These are phyloP conservation scores for Cercospora zeae-maydis DNA, from an alignment of 2,329 filamentous ascomycete species.

Conservation along the genomic window DNA sequence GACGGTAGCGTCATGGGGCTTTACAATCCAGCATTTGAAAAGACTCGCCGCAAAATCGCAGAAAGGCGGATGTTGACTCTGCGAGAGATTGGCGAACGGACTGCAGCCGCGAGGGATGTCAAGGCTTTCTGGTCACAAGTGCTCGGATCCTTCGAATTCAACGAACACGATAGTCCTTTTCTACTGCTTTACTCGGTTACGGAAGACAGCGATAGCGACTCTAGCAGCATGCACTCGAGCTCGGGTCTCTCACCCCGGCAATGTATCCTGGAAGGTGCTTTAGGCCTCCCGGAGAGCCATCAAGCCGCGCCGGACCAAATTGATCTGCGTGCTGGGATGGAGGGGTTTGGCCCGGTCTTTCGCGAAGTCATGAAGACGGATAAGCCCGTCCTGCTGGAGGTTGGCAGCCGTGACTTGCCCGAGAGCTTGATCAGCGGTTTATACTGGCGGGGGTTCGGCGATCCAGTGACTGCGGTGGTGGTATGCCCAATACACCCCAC, in stretches of 20 bases:
- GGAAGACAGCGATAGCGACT: constrained; percentile 68
- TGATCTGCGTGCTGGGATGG: constrained; percentile 65
- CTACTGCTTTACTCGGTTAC: constrained; percentile 71
- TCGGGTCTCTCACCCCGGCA: constrained; percentile 60
- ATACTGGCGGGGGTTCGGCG: constrained; percentile 66
- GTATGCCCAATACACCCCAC: constrained; percentile 77
- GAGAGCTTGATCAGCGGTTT: constrained; percentile 62
- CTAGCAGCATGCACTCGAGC: constrained; percentile 67
- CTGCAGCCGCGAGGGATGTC: constrained; percentile 67
- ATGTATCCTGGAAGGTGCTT: constrained; percentile 66
- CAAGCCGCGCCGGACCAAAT: constrained; percentile 57
- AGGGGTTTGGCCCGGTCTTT: constrained; percentile 74
- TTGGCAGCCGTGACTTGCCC: constrained; percentile 64
- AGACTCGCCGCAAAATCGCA: constrained; percentile 72
- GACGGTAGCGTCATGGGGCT: constrained; percentile 70
- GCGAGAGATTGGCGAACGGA: constrained; percentile 72
- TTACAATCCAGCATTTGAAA: constrained; percentile 79
- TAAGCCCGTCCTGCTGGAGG: constrained; percentile 63
- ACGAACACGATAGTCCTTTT: constrained; percentile 73
- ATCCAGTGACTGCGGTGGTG: constrained; percentile 66
- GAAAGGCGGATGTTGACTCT: constrained; percentile 77
- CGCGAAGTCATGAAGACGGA: constrained; percentile 69
- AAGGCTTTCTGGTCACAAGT: constrained; percentile 71
- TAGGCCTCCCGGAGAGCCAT: constrained; percentile 66
- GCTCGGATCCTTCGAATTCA: constrained; percentile 65